Percentiles rank a stretch among this genome's conserved stretches.
phyloP scores from a whole-genome alignment of 495 filamentous ascomycete genomes.

The Hyphodiscus hymeniophilus region DNA sequence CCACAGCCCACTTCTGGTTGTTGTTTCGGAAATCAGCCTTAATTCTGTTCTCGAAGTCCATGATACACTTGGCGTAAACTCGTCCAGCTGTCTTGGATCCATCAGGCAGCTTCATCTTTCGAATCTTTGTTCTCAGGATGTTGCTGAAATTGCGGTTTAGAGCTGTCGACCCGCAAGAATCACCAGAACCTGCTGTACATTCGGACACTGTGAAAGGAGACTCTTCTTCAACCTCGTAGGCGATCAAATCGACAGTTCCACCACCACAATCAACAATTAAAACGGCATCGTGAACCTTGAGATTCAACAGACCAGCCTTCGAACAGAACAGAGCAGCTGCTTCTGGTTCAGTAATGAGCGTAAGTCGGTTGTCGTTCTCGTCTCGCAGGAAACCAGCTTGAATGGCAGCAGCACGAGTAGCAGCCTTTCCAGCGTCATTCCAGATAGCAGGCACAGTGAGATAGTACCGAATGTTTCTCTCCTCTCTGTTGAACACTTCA shows the following conservation, averaged over 20 bases:
- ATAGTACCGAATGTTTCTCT: constrained; percentile 67
- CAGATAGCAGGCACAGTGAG: constrained; percentile 68
- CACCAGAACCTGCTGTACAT: constrained; percentile 66
- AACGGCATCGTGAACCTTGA: constrained; percentile 67
- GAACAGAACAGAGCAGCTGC: constrained; percentile 67
- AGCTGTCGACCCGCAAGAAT: constrained; percentile 66
- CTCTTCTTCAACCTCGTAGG: constrained; percentile 70
- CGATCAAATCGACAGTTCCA: constrained; percentile 69
- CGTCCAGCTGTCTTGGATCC: constrained; percentile 66
- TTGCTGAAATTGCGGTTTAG: constrained; percentile 71
- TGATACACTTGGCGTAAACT: constrained; percentile 73
- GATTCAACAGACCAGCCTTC: constrained; percentile 63
- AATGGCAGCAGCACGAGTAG: constrained; percentile 62
- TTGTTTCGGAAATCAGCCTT: constrained; percentile 78
- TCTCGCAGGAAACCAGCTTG: constrained; percentile 68
- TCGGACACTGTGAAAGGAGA: constrained; percentile 66
- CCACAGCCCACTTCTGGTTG: constrained; percentile 69
- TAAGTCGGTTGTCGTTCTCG: constrained; percentile 67
- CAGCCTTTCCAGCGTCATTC: constrained; percentile 71
- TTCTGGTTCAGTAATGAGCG: constrained; percentile 64
- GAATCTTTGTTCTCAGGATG: constrained; percentile 65
- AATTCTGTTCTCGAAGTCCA: constrained; percentile 75
- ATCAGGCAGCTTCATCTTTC: constrained; percentile 71
- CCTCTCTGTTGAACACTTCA: constrained; percentile 68
- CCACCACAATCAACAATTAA: constrained; percentile 71